Conservation (phyloP, 495 filamentous ascomycete genomes). For the Cenococcum geophilum region DNA sequence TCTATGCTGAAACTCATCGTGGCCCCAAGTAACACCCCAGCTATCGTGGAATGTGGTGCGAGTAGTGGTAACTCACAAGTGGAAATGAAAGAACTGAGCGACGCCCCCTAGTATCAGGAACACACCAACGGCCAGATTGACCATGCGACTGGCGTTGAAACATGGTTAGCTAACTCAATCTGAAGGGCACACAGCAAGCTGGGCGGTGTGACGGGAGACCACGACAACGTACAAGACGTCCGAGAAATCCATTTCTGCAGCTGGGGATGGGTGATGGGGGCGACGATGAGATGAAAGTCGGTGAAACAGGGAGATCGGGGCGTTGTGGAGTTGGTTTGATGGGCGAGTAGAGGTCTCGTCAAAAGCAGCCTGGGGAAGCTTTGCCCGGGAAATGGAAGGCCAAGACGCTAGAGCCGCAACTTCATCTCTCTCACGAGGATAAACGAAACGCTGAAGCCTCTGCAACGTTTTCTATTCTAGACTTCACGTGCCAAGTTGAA, state of each 20-base stretch:
- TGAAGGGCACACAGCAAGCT: neutral
- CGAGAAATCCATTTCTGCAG: constrained; percentile 41
- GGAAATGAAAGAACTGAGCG: constrained; percentile 67
- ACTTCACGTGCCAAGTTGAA: neutral
- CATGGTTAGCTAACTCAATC: constrained; percentile 26
- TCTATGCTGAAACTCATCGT: constrained; percentile 11
- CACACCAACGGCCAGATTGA: constrained; percentile 82
- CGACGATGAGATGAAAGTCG: neutral
- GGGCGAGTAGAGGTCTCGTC: neutral
- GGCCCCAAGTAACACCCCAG: neutral
- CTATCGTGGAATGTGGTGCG: constrained; percentile 7
- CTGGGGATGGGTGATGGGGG: neutral
- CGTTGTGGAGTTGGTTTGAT: neutral
- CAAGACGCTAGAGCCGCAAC: neutral
- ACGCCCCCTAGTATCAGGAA: constrained; percentile 89
- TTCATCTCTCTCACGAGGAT: neutral
- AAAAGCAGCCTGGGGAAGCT: neutral
- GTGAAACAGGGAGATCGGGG: neutral
- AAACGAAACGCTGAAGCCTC: too few species aligned
- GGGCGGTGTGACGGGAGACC: neutral
- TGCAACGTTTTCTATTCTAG: too few species aligned
- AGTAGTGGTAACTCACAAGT: constrained; percentile 46
- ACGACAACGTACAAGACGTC: constrained; percentile 39
- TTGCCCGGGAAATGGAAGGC: neutral
- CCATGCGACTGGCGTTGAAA: constrained; percentile 63